phyloP scores from a whole-genome alignment of 306 rosid species.

The Vigna angularis region DNA sequence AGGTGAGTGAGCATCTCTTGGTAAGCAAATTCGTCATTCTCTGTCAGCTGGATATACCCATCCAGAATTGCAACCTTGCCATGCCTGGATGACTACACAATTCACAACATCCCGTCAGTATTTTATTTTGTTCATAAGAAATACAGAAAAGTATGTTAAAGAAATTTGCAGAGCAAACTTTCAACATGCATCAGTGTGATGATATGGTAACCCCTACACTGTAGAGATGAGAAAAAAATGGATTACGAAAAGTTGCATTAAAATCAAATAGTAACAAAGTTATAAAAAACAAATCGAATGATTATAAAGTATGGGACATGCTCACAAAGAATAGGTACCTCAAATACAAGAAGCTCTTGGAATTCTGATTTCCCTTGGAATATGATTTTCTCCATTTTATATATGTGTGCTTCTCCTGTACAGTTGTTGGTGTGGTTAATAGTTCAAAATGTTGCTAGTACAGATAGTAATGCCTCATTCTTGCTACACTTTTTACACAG shows the following conservation, averaged over 20 bases:
- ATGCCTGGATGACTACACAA: conserved; percentile 46
- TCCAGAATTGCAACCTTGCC: conserved; percentile 57
- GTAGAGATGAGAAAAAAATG: background rate
- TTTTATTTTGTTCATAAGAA: background rate
- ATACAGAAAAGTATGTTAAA: background rate
- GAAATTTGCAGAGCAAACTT: background rate
- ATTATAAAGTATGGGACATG: background rate
- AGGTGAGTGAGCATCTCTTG: conserved; percentile 66
- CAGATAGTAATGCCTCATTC: too few species aligned
- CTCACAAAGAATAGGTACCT: conserved; percentile 39
- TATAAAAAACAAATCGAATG: background rate
- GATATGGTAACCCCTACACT: too few species aligned
- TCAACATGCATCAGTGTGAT: background rate
- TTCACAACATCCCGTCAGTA: background rate
- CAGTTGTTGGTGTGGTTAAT: background rate
- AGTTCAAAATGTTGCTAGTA: background rate
- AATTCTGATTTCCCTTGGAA: conserved; percentile 52
- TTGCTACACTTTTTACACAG: background rate
- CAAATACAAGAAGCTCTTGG: conserved; percentile 54
- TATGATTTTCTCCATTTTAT: conserved; percentile 47
- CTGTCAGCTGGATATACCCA: conserved; percentile 58
- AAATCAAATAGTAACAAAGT: background rate
- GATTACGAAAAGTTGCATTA: background rate
- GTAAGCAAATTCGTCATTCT: conserved; percentile 61
- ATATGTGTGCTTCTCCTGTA: conserved; percentile 51